phyloP scores from a whole-genome alignment of 192 early-diverging fungal species.

The Umbelopsis ramanniana region DNA sequence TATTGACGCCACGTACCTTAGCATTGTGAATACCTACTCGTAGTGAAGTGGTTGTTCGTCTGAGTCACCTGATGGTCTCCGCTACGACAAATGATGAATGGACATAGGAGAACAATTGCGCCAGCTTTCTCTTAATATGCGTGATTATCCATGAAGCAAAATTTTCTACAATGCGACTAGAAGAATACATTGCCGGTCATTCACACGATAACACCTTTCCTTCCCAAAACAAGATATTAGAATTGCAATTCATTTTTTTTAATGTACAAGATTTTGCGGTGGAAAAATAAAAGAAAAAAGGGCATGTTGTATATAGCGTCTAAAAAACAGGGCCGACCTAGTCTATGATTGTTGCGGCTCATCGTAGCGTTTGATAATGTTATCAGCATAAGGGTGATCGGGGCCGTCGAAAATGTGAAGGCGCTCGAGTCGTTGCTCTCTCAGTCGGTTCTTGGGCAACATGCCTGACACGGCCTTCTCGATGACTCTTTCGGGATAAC shows the following conservation, averaged over 20 bases:
- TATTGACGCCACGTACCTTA: no score
- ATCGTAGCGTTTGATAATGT: slow-evolving; percentile 84
- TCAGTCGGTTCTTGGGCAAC: slow-evolving; percentile 93
- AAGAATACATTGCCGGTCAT: neutral
- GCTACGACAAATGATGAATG: no score
- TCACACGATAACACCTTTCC: neutral
- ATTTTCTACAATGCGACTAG: no score
- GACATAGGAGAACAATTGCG: no score
- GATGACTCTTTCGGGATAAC: slow-evolving; percentile 80
- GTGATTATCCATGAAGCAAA: no score
- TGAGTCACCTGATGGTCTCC: no score
- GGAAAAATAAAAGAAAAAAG: neutral
- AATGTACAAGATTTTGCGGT: neutral
- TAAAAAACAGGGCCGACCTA: neutral
- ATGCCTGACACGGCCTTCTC: slow-evolving; percentile 93
- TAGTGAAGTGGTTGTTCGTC: no score
- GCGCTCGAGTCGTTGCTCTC: slow-evolving; percentile 75
- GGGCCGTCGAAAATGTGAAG: slow-evolving; percentile 83
- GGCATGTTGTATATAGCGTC: slow-evolving; percentile 3
- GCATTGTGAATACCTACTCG: no score
- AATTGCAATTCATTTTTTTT: neutral
- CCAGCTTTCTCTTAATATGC: no score
- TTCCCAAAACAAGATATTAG: neutral
- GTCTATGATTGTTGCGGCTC: slow-evolving; percentile 18
- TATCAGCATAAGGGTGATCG: slow-evolving; percentile 85